Base-by-base conservation (phyloP, 495 filamentous ascomycete species). In the Penicillium egyptiacum region DNA sequence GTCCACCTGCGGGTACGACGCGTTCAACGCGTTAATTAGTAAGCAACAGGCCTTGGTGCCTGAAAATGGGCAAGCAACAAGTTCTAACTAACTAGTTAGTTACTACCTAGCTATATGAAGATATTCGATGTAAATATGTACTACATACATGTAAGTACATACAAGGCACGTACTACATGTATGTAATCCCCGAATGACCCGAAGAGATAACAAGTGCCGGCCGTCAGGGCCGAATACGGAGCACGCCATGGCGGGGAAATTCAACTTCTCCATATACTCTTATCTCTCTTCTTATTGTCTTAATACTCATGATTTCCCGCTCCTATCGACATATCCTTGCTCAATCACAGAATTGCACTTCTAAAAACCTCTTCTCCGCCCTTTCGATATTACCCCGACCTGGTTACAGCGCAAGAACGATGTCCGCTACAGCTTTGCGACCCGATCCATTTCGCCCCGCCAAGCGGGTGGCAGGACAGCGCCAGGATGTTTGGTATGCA, bases 401-500 rank as follows among this genome's bases (percentile, higher is more conserved):
- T 35, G 19, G 31, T 57, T 57, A 56, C 62, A 54, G 59, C 59
- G 55, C 57, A 61, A 70, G 73, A 70, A 52, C 67, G 51, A 79
- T 80, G 77, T 76, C 75, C 41, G 64, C 74, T 50, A 79, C 71
- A 42, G 61, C 75, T 65, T 57, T 71, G 49, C 70, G 71, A 59
- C 60, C 69, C 48, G 78, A 82, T 56, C 79, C 81, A 10, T 86
- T 87, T 67, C 74, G 72, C 63, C 94, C 94, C 25, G 93, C 93
- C 4, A 75, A 75, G 54, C 79, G 93, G 62, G 92, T 98, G 16
- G 85, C 89, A 11, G 83, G 87, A 25, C 86, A 88, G 71, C 83
- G 83, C 64, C 90, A 96, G 67, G 93, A 98, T 89, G 93, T 98
- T 44, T 98, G 93, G 93, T 95, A 74, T 64, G 72, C 33, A 23